A percentile compares a stretch with the other conserved stretches of the same genome.
phyloP scores from a whole-genome alignment of 2,329 filamentous ascomycete genomes.

The Aspergillus proliferans region DNA sequence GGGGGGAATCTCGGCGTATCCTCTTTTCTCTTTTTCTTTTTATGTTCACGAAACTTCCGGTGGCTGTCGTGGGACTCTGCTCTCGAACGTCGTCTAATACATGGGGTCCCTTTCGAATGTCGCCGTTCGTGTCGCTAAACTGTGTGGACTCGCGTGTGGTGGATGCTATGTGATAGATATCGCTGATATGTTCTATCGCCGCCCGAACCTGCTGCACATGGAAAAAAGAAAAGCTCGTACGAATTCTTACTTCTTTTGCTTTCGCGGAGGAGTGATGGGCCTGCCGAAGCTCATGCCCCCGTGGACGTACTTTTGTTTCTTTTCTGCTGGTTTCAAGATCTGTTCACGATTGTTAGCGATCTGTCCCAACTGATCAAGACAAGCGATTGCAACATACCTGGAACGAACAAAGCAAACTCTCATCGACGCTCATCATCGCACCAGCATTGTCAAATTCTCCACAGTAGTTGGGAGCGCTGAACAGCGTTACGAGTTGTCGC shows the following conservation, averaged over 20 bases:
- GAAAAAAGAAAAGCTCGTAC: constrained; percentile 57
- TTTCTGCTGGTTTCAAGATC: constrained; percentile 99
- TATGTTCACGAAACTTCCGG: constrained; percentile 10
- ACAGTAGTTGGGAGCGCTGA: constrained; percentile 98
- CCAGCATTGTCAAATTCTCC: constrained; percentile 99
- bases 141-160: constrained; percentile 2
- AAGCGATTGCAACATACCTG: constrained; percentile 56
- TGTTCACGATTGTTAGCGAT: constrained; percentile 29
- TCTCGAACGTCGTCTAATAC: background rate
- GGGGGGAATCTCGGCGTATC: constrained; percentile 11
- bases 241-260: constrained; percentile 63
- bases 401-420: constrained; percentile 97
- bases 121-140: constrained; percentile 16
- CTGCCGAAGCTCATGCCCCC: constrained; percentile 64
- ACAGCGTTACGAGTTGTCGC: constrained; percentile 91
- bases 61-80: constrained; percentile 7
- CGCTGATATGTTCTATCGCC: constrained; percentile 61
- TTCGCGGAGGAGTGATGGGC: constrained; percentile 65
- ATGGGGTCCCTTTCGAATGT: constrained; percentile 4
- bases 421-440: constrained; percentile 99
- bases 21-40: background rate
- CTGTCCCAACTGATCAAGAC: background rate
- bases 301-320: constrained; percentile 99
- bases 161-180: constrained; percentile 17
- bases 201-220: constrained; percentile 85